phyloP scores from a whole-genome alignment of 1,284 basidiomycete species.

The Heterobasidion parviporum region DNA sequence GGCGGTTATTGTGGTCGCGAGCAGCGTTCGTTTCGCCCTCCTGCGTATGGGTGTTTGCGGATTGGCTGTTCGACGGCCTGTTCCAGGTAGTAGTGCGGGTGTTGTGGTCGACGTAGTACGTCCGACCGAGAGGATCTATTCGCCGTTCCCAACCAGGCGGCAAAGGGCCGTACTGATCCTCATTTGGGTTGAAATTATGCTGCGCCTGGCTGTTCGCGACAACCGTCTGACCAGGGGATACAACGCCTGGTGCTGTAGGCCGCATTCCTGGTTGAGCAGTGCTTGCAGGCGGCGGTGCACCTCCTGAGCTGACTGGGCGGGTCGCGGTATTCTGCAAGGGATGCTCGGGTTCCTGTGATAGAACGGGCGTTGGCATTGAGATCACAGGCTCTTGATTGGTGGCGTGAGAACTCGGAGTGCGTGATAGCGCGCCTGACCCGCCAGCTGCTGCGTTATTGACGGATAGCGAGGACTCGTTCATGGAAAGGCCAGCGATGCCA shows the following conservation, averaged over 20 bases:
- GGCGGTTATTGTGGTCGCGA: constrained; percentile 44
- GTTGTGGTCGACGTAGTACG: constrained; percentile 92
- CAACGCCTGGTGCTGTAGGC: constrained; percentile 21
- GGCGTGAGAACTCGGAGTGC: constrained; percentile 25
- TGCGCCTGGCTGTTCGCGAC: constrained; percentile 27
- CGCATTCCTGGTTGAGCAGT: constrained; percentile 12
- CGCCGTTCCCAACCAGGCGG: constrained; percentile 93
- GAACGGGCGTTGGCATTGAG: constrained; percentile 19
- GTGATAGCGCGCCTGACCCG: constrained; percentile 21
- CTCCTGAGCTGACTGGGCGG: constrained; percentile 21
- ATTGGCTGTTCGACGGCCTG: constrained; percentile 42
- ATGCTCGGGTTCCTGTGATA: constrained; percentile 20
- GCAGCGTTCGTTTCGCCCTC: constrained; percentile 46
- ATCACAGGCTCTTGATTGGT: constrained; percentile 25
- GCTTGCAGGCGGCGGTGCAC: constrained; percentile 9
- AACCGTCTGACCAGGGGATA: constrained; percentile 28
- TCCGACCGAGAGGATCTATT: constrained; percentile 78
- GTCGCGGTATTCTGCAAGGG: constrained; percentile 16
- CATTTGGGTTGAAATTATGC: constrained; percentile 57
- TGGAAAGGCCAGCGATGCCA: constrained; percentile 18
- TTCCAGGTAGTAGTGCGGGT: constrained; percentile 94
- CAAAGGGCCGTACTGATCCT: constrained; percentile 68
- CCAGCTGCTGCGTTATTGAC: constrained; percentile 26
- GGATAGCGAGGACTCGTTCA: constrained; percentile 22
- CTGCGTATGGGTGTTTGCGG: constrained; percentile 34